A percentile compares a stretch with the other conserved stretches of the same genome.
These are phyloP conservation scores for Nyssa sinensis DNA, from an alignment of 148 eudicot genomes.

Conservation along the genomic window DNA sequence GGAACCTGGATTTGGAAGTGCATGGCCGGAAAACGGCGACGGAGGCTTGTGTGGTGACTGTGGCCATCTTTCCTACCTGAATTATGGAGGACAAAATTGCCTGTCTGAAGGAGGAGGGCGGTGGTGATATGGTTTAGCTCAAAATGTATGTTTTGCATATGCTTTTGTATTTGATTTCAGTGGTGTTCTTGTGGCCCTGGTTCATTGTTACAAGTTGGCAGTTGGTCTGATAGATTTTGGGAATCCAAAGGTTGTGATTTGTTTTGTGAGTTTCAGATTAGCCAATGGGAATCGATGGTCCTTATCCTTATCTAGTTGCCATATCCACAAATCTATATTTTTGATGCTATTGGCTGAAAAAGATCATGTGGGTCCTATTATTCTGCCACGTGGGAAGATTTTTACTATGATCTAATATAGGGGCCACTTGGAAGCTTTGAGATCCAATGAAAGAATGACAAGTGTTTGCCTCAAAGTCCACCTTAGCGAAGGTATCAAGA, in stretches of 20 bases:
- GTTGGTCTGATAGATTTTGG: conserved; percentile 35
- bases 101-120: background rate
- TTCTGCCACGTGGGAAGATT: conserved; percentile 15
- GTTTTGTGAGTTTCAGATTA: conserved; percentile 19
- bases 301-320: conserved; percentile 62
- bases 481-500: no score
- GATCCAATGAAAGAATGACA: conserved; percentile 16
- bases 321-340: conserved; percentile 63
- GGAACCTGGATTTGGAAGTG: conserved; percentile 47
- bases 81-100: conserved; percentile 3
- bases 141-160: conserved; percentile 16
- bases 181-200: conserved; percentile 46
- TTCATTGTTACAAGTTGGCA: conserved; percentile 27
- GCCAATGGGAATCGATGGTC: conserved; percentile 40
- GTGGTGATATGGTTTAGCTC: background rate
- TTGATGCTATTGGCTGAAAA: conserved; percentile 42
- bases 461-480: no score
- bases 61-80: conserved; percentile 55
- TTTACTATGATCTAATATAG: no score
- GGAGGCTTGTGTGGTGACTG: conserved; percentile 85
- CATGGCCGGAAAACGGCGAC: conserved; percentile 80
- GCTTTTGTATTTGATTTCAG: conserved; percentile 29
- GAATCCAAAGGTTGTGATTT: conserved; percentile 50
- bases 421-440: conserved; percentile 22
- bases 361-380: conserved; percentile 27